Conservation (phyloP, 2,329 filamentous ascomycete genomes). For the Penicillium sp. region DNA sequence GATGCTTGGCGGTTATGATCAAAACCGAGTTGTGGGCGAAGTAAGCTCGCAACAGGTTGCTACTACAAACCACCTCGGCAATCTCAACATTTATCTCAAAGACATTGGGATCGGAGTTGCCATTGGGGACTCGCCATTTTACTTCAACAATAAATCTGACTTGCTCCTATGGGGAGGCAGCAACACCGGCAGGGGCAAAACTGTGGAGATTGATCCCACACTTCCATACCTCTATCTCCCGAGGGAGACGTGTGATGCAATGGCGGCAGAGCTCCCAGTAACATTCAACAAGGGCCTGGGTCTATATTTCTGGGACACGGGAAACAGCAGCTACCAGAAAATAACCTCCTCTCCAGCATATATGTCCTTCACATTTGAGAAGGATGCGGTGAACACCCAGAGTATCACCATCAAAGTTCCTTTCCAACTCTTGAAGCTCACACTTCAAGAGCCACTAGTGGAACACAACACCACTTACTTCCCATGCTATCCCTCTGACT, state of each 20-base stretch:
- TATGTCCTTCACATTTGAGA: constrained; percentile 25
- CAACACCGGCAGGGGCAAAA: constrained; percentile 24
- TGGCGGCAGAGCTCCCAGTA: constrained; percentile 42
- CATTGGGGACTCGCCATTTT: constrained; percentile 44
- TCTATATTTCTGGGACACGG: constrained; percentile 47
- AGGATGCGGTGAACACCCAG: constrained; percentile 8
- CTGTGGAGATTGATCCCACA: constrained; percentile 34
- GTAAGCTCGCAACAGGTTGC: constrained; percentile 22
- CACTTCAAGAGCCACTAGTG: constrained; percentile 23
- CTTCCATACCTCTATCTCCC: constrained; percentile 47
- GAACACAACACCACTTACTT: constrained; percentile 21
- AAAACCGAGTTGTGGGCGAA: constrained; percentile 39
- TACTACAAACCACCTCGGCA: constrained; percentile 3
- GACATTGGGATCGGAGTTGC: constrained; percentile 48
- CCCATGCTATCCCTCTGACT: constrained; percentile 18
- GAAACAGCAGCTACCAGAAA: constrained; percentile 21
- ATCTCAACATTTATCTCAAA: constrained; percentile 29
- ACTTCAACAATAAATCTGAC: constrained; percentile 27
- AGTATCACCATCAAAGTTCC: constrained; percentile 24
- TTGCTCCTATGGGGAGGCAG: constrained; percentile 34
- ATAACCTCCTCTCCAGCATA: constrained; percentile 25
- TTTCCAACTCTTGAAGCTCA: constrained; percentile 22
- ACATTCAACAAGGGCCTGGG: constrained; percentile 38
- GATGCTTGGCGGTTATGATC: constrained; percentile 46
- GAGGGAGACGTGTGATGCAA: constrained; percentile 44